Evolutionary conservation across 306 rosid genomes (phyloP).

Genomic region (Gastrolobium bilobum): DNA sequence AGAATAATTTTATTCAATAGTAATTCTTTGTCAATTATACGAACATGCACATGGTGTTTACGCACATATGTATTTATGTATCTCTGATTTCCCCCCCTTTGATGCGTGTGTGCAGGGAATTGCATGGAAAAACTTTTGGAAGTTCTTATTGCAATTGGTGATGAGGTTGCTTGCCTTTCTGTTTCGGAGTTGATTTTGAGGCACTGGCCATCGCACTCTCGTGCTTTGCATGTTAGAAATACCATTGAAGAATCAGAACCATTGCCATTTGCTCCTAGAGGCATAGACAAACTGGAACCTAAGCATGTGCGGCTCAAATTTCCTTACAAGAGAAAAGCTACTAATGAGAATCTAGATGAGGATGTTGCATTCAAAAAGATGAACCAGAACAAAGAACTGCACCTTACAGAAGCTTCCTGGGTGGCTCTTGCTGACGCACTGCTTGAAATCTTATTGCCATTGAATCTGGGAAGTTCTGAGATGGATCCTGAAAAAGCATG

Average conservation of each 20-base stretch:
- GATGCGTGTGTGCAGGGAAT: slow-evolving; percentile 74
- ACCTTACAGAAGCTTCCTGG: slow-evolving; percentile 85
- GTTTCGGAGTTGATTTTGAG: slow-evolving; percentile 92
- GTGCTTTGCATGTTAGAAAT: slow-evolving; percentile 86
- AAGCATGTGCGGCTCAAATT: slow-evolving; percentile 90
- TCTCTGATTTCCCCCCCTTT: background rate
- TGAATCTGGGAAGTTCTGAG: slow-evolving; percentile 55
- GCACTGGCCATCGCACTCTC: slow-evolving; percentile 98
- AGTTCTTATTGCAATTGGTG: slow-evolving; percentile 97
- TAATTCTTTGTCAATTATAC: slow-evolving; percentile 5
- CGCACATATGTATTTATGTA: slow-evolving; percentile 4
- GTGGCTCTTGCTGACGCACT: slow-evolving; percentile 80
- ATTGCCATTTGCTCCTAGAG: slow-evolving; percentile 89
- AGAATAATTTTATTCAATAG: slow-evolving; percentile 11
- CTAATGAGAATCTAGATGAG: slow-evolving; percentile 63
- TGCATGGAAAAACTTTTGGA: slow-evolving; percentile 99
- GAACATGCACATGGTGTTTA: slow-evolving; percentile 6
- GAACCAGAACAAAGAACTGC: slow-evolving; percentile 77
- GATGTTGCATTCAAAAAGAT: slow-evolving; percentile 69
- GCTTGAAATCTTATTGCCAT: slow-evolving; percentile 68
- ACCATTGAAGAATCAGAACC: slow-evolving; percentile 85
- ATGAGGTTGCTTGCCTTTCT: slow-evolving; percentile 96
- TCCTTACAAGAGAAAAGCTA: slow-evolving; percentile 82
- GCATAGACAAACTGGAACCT: slow-evolving; percentile 96
- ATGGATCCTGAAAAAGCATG: slow-evolving; percentile 50